Conservation (phyloP, 2,329 filamentous ascomycete species). For the Blastomyces silverae region DNA sequence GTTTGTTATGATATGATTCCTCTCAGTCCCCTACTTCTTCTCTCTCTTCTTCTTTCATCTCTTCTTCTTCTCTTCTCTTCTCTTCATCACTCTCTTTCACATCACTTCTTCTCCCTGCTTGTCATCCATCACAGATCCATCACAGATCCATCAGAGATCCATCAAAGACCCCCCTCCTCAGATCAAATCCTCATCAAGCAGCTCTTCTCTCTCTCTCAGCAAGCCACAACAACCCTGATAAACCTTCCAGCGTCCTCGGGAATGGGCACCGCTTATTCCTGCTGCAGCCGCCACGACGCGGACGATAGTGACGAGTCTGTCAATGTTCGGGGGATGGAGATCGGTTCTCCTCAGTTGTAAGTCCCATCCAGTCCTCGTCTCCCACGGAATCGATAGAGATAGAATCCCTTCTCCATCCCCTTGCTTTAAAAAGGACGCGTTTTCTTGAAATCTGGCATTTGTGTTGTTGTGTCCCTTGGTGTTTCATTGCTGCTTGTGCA, state of each 20-base stretch:
- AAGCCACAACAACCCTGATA: background rate
- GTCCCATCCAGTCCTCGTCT: background rate
- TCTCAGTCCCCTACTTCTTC: background rate
- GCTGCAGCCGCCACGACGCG: background rate
- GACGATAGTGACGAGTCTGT: background rate
- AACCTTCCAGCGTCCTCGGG: background rate
- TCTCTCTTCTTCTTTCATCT: background rate
- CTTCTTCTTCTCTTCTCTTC: background rate
- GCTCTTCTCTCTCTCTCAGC: background rate
- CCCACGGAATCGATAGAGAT: background rate
- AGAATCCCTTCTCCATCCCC: background rate
- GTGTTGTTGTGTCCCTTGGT: no score
- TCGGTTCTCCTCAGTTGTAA: conserved; percentile 10
- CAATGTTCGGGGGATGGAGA: background rate
- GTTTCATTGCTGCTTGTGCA: background rate
- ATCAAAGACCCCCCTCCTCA: no score
- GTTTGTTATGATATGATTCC: no score
- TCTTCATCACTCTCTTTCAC: background rate
- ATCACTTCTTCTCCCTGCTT: background rate
- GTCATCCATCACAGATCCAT: background rate
- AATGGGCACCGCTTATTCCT: conserved; percentile 3
- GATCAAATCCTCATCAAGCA: background rate
- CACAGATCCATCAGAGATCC: no score
- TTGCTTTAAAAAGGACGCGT: no score
- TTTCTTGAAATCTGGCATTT: background rate